Evolutionary conservation across 148 eudicot genomes (phyloP).

Genomic region (Rhododendron griersonianum): DNA sequence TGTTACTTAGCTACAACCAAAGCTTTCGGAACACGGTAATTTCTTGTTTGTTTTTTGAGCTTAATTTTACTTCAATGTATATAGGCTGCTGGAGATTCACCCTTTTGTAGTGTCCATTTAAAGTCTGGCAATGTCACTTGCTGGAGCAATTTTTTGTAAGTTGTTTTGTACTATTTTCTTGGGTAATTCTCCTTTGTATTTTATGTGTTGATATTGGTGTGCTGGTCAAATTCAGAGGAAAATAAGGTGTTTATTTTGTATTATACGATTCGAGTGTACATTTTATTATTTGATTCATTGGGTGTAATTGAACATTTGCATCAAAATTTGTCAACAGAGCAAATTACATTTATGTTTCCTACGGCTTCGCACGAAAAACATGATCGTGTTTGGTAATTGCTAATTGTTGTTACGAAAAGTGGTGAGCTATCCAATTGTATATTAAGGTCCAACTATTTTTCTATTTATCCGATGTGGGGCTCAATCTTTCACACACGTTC

Average conservation of each 20-base stretch:
- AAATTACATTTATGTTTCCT: too few relatives aligned
- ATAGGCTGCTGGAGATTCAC: constrained; percentile 19
- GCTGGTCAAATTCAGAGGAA: constrained; percentile 10
- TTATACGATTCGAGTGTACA: background rate
- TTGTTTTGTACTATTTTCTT: constrained; percentile 7
- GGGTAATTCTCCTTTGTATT: constrained; percentile 9
- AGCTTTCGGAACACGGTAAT: constrained; percentile 7
- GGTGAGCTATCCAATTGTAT: too few relatives aligned
- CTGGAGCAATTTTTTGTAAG: constrained; percentile 25
- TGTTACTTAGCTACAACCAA: background rate
- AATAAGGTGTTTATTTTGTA: background rate
- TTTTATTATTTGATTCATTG: constrained; percentile 1
- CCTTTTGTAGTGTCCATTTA: constrained; percentile 12
- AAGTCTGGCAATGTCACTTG: constrained; percentile 13
- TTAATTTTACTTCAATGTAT: constrained; percentile 20
- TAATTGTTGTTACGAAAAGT: too few relatives aligned
- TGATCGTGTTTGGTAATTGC: too few relatives aligned
- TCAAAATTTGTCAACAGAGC: background rate
- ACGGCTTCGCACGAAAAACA: too few relatives aligned
- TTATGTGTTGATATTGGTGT: constrained; percentile 19
- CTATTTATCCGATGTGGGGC: too few relatives aligned
- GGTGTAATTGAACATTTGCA: background rate
- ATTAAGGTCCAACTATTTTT: too few relatives aligned
- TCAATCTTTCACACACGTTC: too few relatives aligned
- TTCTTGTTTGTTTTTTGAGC: background rate